A percentile compares a stretch with the other conserved stretches of the same genome.
phyloP scores from a whole-genome alignment of 2,329 filamentous ascomycete genomes.

The Lithohypha guttulata region DNA sequence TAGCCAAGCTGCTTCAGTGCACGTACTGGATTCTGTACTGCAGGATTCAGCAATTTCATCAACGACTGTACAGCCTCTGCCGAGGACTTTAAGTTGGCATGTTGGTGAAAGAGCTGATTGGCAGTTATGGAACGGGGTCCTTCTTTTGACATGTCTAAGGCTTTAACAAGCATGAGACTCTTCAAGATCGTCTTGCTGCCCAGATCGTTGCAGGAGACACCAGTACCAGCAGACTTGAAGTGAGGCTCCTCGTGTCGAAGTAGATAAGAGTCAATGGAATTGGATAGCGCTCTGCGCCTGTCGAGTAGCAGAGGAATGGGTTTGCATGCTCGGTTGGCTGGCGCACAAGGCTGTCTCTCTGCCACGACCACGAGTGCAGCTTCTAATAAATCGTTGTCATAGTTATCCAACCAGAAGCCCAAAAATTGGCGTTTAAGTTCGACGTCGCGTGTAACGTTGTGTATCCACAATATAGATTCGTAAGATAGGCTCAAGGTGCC shows the following conservation, averaged over 20 bases:
- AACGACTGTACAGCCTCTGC: conserved; percentile 42
- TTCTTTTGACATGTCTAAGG: conserved; percentile 47
- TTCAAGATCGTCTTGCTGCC: conserved; percentile 38
- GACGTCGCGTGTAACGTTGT: conserved; percentile 44
- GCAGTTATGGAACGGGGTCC: conserved; percentile 20
- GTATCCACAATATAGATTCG: conserved; percentile 33
- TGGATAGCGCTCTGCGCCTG: conserved; percentile 36
- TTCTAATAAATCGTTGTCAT: conserved; percentile 41
- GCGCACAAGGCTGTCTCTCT: conserved; percentile 33
- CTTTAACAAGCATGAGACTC: conserved; percentile 48
- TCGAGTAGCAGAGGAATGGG: conserved; percentile 14
- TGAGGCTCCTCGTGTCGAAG: conserved; percentile 47
- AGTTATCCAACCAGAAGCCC: conserved; percentile 48
- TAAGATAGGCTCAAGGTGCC: conserved; percentile 48
- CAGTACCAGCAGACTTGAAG: conserved; percentile 26
- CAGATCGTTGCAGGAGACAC: conserved; percentile 12
- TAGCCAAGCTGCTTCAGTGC: conserved; percentile 48
- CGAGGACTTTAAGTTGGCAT: conserved; percentile 48
- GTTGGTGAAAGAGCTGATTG: conserved; percentile 41
- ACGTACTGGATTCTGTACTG: conserved; percentile 46
- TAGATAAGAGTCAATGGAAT: conserved; percentile 47
- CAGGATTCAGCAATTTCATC: conserved; percentile 45
- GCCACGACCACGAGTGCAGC: conserved; percentile 48
- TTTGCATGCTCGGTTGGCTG: not conserved
- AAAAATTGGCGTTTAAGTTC: conserved; percentile 48